Base-by-base conservation (phyloP, 495 filamentous ascomycete species). In the Hypoxylon intermedium region DNA sequence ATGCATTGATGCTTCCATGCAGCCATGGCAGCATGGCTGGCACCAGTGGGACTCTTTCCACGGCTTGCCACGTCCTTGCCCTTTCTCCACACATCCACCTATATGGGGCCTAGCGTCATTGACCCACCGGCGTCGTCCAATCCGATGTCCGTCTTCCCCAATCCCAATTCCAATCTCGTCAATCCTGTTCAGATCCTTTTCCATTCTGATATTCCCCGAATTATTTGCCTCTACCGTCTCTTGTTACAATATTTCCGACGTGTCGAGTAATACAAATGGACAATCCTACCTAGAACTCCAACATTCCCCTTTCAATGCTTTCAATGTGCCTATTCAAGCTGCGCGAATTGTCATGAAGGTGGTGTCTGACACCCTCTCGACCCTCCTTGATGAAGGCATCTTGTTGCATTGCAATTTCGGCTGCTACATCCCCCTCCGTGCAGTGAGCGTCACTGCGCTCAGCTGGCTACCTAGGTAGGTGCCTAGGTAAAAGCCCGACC, bases 61-160 rank as follows among this genome's bases (percentile, higher is more conserved):
- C 58, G 34, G 18, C 60, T n/a, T 64, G 60, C 60, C 60, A 64
- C 60, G 60, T 64, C 60, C 60, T 54, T 42, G 43, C 20, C 50
- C 21, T 34, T 47, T 52, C 53, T 58, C 60, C 49, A 58, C 53
- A 58, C 48, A 54, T 45, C 48, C 47, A 53, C 42, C 43, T 24
- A 48, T 34, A 63, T 53, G 9, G 24, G 48, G 53, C 20, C 34
- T 58, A 63, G 53, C 28, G 16, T 31, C 44, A 18, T 21, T 42
- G 13, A 38, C 42, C 53, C 19, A 31, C 20, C 20, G n/a, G 24
- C 26, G 6, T 51, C 11, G 2, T 50, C 58, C 58, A 54, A 61
- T 49, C 42, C 46, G 28, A 41, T 26, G n/a, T 38, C 37, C 45
- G 12, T 1, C 51, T 36, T 51, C 19, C 20, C 45, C 19, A 48